Conservation (phyloP, 805 yeast species). For the Blastobotrys chiropterorum region DNA sequence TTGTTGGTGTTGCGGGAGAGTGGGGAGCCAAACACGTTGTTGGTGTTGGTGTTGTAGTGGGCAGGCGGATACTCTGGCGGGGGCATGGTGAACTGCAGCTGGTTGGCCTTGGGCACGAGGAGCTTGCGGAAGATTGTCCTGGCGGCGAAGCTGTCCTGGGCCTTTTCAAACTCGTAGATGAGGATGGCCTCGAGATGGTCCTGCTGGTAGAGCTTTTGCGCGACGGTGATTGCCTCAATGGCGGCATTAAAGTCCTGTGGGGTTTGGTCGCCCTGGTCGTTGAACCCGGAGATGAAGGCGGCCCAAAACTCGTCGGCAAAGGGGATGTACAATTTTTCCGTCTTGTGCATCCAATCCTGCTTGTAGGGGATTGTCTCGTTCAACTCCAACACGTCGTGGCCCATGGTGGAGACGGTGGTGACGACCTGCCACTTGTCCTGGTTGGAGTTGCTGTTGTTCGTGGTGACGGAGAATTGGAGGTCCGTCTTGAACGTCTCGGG, state of each 20-base stretch:
- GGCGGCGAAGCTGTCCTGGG: conserved; percentile 30
- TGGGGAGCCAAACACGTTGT: conserved; percentile 2
- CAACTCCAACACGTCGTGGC: conserved; percentile 25
- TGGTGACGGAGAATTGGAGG: conserved; percentile 14
- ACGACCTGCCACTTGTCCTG: conserved; percentile 26
- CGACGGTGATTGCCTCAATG: conserved; percentile 29
- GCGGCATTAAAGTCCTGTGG: conserved; percentile 23
- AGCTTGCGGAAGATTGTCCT: conserved; percentile 30
- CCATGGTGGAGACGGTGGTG: conserved; percentile 30
- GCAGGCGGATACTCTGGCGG: conserved; percentile 2
- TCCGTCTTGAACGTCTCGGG: conserved; percentile 14
- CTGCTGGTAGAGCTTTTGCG: conserved; percentile 25
- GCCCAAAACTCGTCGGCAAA: conserved; percentile 35
- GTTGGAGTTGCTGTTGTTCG: conserved; percentile 4
- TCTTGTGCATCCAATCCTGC: conserved; percentile 18
- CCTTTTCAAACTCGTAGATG: conserved; percentile 32
- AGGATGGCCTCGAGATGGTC: conserved; percentile 26
- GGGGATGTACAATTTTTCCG: conserved; percentile 30
- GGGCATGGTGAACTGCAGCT: neutral
- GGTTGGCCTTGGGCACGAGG: neutral
- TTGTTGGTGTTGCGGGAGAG: neutral
- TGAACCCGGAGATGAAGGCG: conserved; percentile 31
- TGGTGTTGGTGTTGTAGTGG: neutral
- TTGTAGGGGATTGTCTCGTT: conserved; percentile 23
- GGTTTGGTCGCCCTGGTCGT: conserved; percentile 13